A percentile compares a stretch with the other conserved stretches of the same genome.
Evolutionary conservation across 2,329 filamentous ascomycete genomes (phyloP).

Genomic region (Gremmenia infestans): DNA sequence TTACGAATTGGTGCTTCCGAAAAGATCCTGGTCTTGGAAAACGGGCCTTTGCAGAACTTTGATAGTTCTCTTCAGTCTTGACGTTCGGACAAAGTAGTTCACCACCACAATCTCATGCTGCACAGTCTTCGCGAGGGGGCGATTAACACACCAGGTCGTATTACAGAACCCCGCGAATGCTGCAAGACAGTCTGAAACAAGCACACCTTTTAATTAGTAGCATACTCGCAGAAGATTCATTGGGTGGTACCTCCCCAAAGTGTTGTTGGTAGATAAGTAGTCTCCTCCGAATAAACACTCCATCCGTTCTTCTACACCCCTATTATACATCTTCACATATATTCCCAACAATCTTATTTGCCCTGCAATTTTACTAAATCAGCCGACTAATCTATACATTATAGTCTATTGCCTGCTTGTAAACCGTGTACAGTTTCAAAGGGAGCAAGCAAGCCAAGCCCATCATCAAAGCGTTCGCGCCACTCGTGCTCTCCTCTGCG

Average conservation of each 20-base stretch:
- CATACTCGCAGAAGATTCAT: too few relatives aligned
- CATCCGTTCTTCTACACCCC: too few relatives aligned
- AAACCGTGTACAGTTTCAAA: constrained; percentile 73
- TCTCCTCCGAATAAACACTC: not conserved
- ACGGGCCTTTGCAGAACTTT: not conserved
- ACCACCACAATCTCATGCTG: too few relatives aligned
- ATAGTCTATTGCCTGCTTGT: constrained; percentile 77
- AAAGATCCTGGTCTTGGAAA: too few relatives aligned
- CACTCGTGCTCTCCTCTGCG: constrained; percentile 72
- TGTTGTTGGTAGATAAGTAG: not conserved
- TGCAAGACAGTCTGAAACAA: not conserved
- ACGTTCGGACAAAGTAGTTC: too few relatives aligned
- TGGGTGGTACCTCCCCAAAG: too few relatives aligned
- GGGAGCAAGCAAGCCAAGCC: constrained; percentile 69
- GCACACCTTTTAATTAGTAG: not conserved
- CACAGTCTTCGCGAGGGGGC: too few relatives aligned
- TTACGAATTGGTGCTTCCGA: too few relatives aligned
- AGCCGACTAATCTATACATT: constrained; percentile 3
- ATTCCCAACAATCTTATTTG: too few relatives aligned
- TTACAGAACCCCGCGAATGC: too few relatives aligned
- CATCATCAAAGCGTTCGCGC: constrained; percentile 79
- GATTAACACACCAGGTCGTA: too few relatives aligned
- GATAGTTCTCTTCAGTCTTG: not conserved
- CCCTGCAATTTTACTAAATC: not conserved
- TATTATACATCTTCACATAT: too few relatives aligned